A percentile compares a stretch with the other conserved stretches of the same genome.
phyloP scores from a whole-genome alignment of 1,284 basidiomycete genomes.

The Gastroboletus turbinatus region DNA sequence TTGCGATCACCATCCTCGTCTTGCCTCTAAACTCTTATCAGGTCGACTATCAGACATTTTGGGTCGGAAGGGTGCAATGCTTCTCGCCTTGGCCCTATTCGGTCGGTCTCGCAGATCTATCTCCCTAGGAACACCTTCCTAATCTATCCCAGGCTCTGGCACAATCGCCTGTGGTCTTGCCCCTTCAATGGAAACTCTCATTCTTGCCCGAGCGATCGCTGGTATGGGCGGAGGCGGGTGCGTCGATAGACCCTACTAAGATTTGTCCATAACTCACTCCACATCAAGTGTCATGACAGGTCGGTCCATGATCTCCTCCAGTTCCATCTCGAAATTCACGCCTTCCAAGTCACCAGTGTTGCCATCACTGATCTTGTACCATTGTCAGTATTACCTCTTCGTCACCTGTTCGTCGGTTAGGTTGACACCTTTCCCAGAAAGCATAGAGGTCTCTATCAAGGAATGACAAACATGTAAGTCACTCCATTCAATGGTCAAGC shows the following conservation, averaged over 20 bases:
- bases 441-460: slow-evolving; percentile 86
- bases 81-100: slow-evolving; percentile 79
- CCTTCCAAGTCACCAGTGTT: slow-evolving; percentile 65
- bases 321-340: slow-evolving; percentile 15
- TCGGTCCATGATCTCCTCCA: slow-evolving; percentile 33
- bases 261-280: slow-evolving; percentile 2
- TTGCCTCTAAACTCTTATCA: slow-evolving; percentile 37
- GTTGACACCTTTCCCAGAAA: slow-evolving; percentile 47
- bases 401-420: neutral
- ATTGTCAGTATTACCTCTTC: slow-evolving; percentile 50
- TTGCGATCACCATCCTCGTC: slow-evolving; percentile 10
- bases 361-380: slow-evolving; percentile 80
- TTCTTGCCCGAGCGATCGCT: slow-evolving; percentile 78
- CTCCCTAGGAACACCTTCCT: slow-evolving; percentile 18
- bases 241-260: neutral
- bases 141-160: slow-evolving; percentile 58
- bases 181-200: slow-evolving; percentile 80
- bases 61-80: slow-evolving; percentile 82
- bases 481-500: slow-evolving; percentile 2
- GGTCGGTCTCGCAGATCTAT: slow-evolving; percentile 45
- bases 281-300: slow-evolving; percentile 74
- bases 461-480: slow-evolving; percentile 80
- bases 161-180: slow-evolving; percentile 83
- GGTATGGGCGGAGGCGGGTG: slow-evolving; percentile 92
- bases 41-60: slow-evolving; percentile 86